Evolutionary conservation across 768 basidiomycete genomes (phyloP).

Genomic region (Lyophyllum atratum): DNA sequence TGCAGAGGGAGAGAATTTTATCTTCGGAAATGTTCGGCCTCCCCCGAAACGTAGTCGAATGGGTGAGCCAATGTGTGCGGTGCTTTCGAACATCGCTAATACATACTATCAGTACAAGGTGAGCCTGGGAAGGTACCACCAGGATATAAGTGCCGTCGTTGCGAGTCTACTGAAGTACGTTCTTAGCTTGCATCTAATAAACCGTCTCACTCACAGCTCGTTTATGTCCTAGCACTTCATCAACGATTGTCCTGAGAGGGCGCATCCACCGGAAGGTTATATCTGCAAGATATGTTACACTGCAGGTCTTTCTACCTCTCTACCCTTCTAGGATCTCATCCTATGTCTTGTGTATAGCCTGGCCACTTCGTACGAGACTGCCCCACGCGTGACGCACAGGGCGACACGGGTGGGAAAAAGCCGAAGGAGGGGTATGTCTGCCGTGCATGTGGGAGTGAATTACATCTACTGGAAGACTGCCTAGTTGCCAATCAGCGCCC

Average conservation of each 20-base stretch:
- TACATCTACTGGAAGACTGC: slow-evolving; percentile 89
- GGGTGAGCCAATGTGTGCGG: slow-evolving; percentile 37
- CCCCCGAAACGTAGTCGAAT: slow-evolving; percentile 58
- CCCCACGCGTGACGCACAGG: slow-evolving; percentile 73
- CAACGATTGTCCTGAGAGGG: slow-evolving; percentile 72
- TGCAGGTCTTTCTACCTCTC: slow-evolving; percentile 35
- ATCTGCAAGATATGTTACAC: slow-evolving; percentile 83
- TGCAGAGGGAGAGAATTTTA: slow-evolving; percentile 61
- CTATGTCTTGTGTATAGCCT: slow-evolving; percentile 38
- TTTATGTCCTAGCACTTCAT: slow-evolving; percentile 63
- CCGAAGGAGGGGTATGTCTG: slow-evolving; percentile 89
- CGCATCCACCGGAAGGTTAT: slow-evolving; percentile 81
- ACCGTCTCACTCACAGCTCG: slow-evolving; percentile 3
- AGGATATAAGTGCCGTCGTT: slow-evolving; percentile 78
- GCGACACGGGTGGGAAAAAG: slow-evolving; percentile 82
- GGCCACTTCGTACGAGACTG: slow-evolving; percentile 91
- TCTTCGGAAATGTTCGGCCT: slow-evolving; percentile 65
- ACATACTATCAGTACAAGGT: slow-evolving; percentile 27
- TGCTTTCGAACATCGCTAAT: not conserved
- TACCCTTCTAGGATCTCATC: slow-evolving; percentile 3
- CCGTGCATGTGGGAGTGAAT: slow-evolving; percentile 85
- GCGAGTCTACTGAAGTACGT: slow-evolving; percentile 72
- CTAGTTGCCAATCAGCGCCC: slow-evolving; percentile 61
- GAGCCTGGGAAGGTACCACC: slow-evolving; percentile 61
- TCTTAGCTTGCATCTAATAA: not conserved